Conservation (phyloP, 148 eudicot species). For the Linanthus parryae region DNA sequence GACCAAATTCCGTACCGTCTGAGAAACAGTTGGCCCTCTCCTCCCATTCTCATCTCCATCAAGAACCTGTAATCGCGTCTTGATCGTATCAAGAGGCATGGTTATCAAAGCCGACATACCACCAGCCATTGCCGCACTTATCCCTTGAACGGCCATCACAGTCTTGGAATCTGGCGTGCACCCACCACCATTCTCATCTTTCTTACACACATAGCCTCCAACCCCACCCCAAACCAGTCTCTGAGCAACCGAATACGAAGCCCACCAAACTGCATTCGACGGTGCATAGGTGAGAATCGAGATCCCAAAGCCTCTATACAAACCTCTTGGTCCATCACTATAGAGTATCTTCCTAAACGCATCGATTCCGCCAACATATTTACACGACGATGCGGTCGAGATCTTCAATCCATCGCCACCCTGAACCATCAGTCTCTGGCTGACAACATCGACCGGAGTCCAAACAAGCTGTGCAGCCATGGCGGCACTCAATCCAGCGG, state of each 20-base stretch:
- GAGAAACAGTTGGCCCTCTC: constrained; percentile 41
- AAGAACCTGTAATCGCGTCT: constrained; percentile 62
- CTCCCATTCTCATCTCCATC: constrained; percentile 49
- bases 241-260: constrained; percentile 63
- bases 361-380: constrained; percentile 60
- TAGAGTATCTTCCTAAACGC: constrained; percentile 59
- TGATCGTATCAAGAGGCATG: constrained; percentile 67
- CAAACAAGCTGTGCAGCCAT: constrained; percentile 93
- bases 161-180: constrained; percentile 39
- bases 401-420: constrained; percentile 16
- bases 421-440: constrained; percentile 88
- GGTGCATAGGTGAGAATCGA: constrained; percentile 68
- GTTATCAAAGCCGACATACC: constrained; percentile 59
- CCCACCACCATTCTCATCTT: constrained; percentile 11
- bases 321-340: constrained; percentile 53
- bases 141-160: constrained; percentile 58
- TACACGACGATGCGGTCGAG: constrained; percentile 14
- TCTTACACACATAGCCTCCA: constrained; percentile 32
- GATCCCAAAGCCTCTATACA: constrained; percentile 77
- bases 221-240: constrained; percentile 55
- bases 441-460: constrained; percentile 91
- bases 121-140: constrained; percentile 66
- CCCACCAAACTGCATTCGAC: constrained; percentile 78
- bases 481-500: constrained; percentile 71
- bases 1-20: constrained; percentile 49